Evolutionary conservation across 202 grass and related monocot genomes (phyloP).

Genomic region (Hordeum pubiflorum): DNA sequence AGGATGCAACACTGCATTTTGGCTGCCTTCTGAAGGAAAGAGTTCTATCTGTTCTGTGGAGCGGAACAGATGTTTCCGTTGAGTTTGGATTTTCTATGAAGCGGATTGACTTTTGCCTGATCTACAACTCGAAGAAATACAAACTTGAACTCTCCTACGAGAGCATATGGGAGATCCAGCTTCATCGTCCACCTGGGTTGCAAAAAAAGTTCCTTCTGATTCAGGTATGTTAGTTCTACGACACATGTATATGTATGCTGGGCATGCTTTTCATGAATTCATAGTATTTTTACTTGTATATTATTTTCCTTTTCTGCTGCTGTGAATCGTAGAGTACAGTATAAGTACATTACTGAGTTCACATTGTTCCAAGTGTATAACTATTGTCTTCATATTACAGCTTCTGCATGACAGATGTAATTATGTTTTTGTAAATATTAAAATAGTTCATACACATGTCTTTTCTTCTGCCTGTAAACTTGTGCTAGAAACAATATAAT

Average conservation of each 20-base stretch:
- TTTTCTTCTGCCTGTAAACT: not conserved
- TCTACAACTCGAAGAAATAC: conserved; percentile 13
- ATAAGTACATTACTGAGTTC: not conserved
- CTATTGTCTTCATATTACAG: not conserved
- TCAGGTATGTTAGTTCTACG: conserved; percentile 44
- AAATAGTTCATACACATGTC: not conserved
- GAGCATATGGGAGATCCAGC: conserved; percentile 93
- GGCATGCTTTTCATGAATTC: not conserved
- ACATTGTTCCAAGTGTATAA: not conserved
- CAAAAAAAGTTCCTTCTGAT: conserved; percentile 64
- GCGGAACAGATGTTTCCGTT: conserved; percentile 30
- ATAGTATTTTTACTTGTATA: not conserved
- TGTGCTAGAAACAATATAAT: not conserved
- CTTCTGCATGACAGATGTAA: not conserved
- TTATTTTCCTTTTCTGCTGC: not conserved
- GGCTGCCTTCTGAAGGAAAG: conserved; percentile 60
- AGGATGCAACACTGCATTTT: conserved; percentile 38
- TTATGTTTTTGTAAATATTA: not conserved
- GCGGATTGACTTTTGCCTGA: conserved; percentile 50
- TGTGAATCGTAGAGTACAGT: not conserved
- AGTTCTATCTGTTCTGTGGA: conserved; percentile 48
- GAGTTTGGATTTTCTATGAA: conserved; percentile 73
- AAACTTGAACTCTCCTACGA: conserved; percentile 88
- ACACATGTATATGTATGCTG: not conserved
- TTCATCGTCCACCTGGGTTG: conserved; percentile 45